Base-by-base conservation (phyloP, 768 basidiomycete genomes). In the Termitomyces titanicus region DNA sequence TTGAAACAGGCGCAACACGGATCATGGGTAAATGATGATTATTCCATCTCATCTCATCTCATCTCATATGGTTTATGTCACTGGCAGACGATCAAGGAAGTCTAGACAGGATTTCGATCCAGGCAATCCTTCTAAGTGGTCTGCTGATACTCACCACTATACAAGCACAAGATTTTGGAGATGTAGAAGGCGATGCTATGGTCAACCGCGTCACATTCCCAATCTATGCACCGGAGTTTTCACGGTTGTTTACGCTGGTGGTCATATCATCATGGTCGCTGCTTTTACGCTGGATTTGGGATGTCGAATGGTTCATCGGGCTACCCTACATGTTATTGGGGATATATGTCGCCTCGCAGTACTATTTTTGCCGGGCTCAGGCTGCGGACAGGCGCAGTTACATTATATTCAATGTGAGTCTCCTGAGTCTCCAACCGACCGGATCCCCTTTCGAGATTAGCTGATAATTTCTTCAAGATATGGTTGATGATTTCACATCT, bases 151-250 rank as follows among this genome's bases (percentile, higher is more conserved):
- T 74, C 15, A 77, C 79, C 0, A 80, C 79, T 3, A 74, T 79
- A 10, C 78, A 80, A 20, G 72, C 76, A 0, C 68, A 69, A 62
- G 80, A 81, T 54, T 81, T 76, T 54, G 68, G 74, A 25, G 80
- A 81, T 51, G 60, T 72, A 13, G 65, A 68, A 18, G 79, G 79
- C 0, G 80, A 80, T 48, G 60, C 62, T 5, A 48, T 66, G n/a
- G 65, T 66, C 0, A 74, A 75, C 1, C 69, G 79, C 4, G 20
- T 65, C 1, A 81, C 79, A 0, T 61, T 81, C 22, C 79, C 79
- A 1, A 76, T 81, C 49, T 69, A 71, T 31, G 70, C 72, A 34
- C 80, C 80, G 0, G 54, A 68, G 18, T 33, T 65, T 1, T 72
- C 76, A 0, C 66, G 77, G 5, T 20, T 57, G 12, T 53, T 59